Base-by-base conservation (phyloP, 2,329 filamentous ascomycete species). In the Cercospora nicotianae region DNA sequence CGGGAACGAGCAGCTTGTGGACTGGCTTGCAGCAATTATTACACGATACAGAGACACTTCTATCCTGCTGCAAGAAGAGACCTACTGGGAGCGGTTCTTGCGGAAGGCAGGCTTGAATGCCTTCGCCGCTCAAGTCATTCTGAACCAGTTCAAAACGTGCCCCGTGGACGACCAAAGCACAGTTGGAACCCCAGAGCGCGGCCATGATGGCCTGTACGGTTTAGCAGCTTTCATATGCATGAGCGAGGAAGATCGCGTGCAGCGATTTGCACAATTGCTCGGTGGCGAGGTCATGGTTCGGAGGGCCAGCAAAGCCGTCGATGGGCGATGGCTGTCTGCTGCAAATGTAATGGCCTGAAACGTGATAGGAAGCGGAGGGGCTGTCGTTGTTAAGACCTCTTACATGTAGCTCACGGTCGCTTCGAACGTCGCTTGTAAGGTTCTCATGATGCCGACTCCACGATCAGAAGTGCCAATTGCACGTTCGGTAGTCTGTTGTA, bases 71-170 rank as follows among this genome's bases (percentile, higher is more conserved):
- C 64, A 67, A 45, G 85, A 87, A 0, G 90, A 92, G 77, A 89
- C 88, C 0, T 77, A 81, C 31, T 91, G 88, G 88, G 91, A 93
- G 76, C 57, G 87, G 9, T 90, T 91, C 69, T 81, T 94, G 26
- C 83, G 90, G 13, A 81, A 83, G 26, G 84, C 85, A 1, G 91
- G 91, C 0, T 77, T 93, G 75, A 93, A 94, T 77, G 84, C 87
- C 0, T 92, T 87, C 75, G 90, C 90, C 2, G 91, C 91, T 2
- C 90, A 93, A 75, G 81, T 83, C 9, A 81, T 92, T 1, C 79
- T 91, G 36, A 80, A 79, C 0, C 76, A 77, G n/a, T 66, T 88
- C 12, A 83, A 83, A 70, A 28, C 61, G 1, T 28, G 20, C 7
- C 2, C 48, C 9, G 28, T 67, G 13, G 39, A 66, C 60, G 60